Base-by-base conservation (phyloP, 805 yeast species). In the Wickerhamiella siamensis region DNA sequence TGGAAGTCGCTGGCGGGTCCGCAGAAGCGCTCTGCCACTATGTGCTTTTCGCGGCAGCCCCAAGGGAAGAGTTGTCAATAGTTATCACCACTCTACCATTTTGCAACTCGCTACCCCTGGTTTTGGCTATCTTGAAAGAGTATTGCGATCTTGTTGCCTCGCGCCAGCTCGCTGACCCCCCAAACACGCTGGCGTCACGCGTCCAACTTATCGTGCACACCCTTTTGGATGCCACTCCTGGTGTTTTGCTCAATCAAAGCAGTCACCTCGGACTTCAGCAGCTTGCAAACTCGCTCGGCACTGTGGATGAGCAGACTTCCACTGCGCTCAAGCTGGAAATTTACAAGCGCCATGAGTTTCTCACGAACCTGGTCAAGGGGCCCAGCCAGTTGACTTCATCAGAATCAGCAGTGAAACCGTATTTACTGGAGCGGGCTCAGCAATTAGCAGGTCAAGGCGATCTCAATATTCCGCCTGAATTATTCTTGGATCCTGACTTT, bases 1-100 rank as follows among this genome's bases (percentile, higher is more conserved):
- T 71, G 17, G 69, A 70, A 16, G 61, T 70, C 17, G 48, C 67
- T 5, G 66, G 71, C 18, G 83, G 83, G 16, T 56, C 83, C 0
- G 53, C 73, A 9, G 95, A 86, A 57, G 72, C 86, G 36, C 66
- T 86, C 31, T 74, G 87, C 43, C 96, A 87, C 60, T 71, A 81
- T 3, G 63, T 83, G 20, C 56, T 84, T 14, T 77, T 77, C 56
- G 69, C 69, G 44, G 68, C 72, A 4, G 53, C 63, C 16, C 62
- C 57, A 4, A 31, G n/a, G 27, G 21, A 21, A 18, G 20, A 10
- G 29, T 29, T 31, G 4, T 8, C 26, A n/a, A 21, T 29, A n/a
- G 20, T 38, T 15, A 33, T 38, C 2, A 14, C 29, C n/a, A 24
- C 31, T 16, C 20, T 36, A n/a, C 38, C 38, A 4, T 36, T 36